phyloP scores from a whole-genome alignment of 768 basidiomycete genomes.

The Dendrothele bispora region DNA sequence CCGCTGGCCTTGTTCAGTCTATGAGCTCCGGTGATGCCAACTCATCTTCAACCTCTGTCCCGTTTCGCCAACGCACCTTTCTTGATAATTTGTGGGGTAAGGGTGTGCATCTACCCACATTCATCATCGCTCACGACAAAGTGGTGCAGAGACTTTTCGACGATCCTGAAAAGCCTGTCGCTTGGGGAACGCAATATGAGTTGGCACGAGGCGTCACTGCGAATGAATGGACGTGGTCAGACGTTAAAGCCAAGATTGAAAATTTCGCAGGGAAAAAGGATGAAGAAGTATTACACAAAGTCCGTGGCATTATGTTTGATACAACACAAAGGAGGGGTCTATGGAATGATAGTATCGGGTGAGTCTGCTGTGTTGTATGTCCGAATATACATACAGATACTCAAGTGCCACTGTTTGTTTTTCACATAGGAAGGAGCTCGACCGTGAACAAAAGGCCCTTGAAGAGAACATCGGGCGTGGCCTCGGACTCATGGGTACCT shows the following conservation, averaged over 20 bases:
- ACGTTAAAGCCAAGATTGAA: slow-evolving; percentile 28
- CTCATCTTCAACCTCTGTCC: too few species aligned
- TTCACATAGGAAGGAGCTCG: slow-evolving; percentile 46
- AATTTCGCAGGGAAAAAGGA: slow-evolving; percentile 28
- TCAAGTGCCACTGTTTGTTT: too few species aligned
- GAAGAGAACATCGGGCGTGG: slow-evolving; percentile 54
- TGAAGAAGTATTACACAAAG: slow-evolving; percentile 28
- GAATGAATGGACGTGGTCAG: slow-evolving; percentile 39
- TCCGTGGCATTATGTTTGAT: slow-evolving; percentile 31
- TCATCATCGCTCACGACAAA: slow-evolving; percentile 36
- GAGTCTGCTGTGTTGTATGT: slow-evolving; percentile 5
- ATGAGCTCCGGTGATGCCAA: too few species aligned
- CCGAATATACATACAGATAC: neutral
- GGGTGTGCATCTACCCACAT: too few species aligned
- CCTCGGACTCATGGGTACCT: slow-evolving; percentile 59
- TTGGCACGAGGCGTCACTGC: slow-evolving; percentile 40
- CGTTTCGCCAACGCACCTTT: too few species aligned
- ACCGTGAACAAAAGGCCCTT: slow-evolving; percentile 66
- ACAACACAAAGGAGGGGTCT: slow-evolving; percentile 6
- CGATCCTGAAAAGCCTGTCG: slow-evolving; percentile 20
- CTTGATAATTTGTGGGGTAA: too few species aligned
- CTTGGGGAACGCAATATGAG: slow-evolving; percentile 48
- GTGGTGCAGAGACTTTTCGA: slow-evolving; percentile 37
- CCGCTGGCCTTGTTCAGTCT: too few species aligned
- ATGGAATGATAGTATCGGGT: slow-evolving; percentile 35